Conservation (phyloP, 495 filamentous ascomycete genomes). For the Mycothermus thermophilus region DNA sequence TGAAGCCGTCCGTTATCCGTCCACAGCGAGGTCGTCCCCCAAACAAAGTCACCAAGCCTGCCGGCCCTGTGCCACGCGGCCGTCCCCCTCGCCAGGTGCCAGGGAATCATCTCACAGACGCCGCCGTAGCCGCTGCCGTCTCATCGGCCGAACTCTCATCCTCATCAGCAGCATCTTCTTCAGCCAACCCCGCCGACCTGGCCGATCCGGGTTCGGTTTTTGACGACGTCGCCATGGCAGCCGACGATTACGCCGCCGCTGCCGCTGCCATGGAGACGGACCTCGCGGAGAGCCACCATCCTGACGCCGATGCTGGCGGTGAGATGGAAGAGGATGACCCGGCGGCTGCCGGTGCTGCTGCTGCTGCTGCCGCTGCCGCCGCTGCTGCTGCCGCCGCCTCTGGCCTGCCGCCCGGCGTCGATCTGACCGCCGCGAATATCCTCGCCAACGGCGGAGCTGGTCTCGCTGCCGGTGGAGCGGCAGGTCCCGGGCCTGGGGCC, state of each 20-base stretch:
- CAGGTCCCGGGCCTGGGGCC: neutral
- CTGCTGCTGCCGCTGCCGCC: neutral
- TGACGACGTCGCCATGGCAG: conserved; percentile 24
- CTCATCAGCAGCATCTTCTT: neutral
- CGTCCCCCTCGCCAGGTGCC: conserved; percentile 16
- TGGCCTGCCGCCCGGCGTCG: conserved; percentile 17
- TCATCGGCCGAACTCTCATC: neutral
- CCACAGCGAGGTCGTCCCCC: conserved; percentile 27
- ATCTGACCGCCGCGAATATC: conserved; percentile 19
- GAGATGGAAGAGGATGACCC: conserved; percentile 19
- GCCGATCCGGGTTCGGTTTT: conserved; percentile 39
- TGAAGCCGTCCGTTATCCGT: conserved; percentile 17
- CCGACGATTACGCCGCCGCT: conserved; percentile 32
- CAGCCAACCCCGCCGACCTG: conserved; percentile 2
- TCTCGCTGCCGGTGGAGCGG: neutral
- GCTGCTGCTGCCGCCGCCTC: conserved; percentile 6
- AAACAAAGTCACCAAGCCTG: conserved; percentile 30
- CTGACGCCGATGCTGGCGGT: conserved; percentile 20
- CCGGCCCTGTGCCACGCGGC: conserved; percentile 16
- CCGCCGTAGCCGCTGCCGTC: neutral
- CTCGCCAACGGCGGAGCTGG: conserved; percentile 16
- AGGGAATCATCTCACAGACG: conserved; percentile 2
- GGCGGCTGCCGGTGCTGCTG: no score
- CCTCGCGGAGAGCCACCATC: conserved; percentile 14
- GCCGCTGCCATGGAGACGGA: conserved; percentile 24